Conservation (phyloP, 2,329 filamentous ascomycete genomes). For the Claviceps sp. region DNA sequence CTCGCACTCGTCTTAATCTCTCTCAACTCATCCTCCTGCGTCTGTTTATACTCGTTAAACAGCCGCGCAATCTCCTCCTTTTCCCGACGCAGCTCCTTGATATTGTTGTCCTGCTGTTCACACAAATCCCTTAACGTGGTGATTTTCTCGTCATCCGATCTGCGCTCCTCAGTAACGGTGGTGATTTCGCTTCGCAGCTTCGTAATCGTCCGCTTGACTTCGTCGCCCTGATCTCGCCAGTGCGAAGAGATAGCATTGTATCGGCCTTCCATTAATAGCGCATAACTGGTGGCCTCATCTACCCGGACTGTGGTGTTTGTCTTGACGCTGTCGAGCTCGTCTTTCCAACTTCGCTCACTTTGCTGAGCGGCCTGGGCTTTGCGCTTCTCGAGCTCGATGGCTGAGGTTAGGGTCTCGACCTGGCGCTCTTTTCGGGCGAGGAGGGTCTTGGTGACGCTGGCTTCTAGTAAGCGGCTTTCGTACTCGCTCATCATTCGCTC, state of each 20-base stretch:
- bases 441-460: slow-evolving; percentile 56
- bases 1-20: slow-evolving; percentile 45
- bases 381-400: slow-evolving; percentile 50
- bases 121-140: slow-evolving; percentile 52
- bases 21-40: slow-evolving; percentile 47
- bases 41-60: slow-evolving; percentile 51
- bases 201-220: slow-evolving; percentile 39
- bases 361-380: slow-evolving; percentile 45
- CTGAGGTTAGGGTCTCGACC: slow-evolving; percentile 51
- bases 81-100: slow-evolving; percentile 44
- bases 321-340: slow-evolving; percentile 48
- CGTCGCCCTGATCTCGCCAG: slow-evolving; percentile 52
- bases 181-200: slow-evolving; percentile 40
- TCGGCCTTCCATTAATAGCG: slow-evolving; percentile 54
- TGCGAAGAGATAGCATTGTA: slow-evolving; percentile 54
- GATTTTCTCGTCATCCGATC: slow-evolving; percentile 49
- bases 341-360: slow-evolving; percentile 47
- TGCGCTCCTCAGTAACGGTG: slow-evolving; percentile 40
- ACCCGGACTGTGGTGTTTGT: slow-evolving; percentile 48
- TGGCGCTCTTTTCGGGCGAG: slow-evolving; percentile 62
- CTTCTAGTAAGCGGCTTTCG: slow-evolving; percentile 54
- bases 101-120: slow-evolving; percentile 59
- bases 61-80: slow-evolving; percentile 46
- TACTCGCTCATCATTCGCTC: slow-evolving; percentile 55
- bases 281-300: slow-evolving; percentile 50